A percentile compares a stretch with the other conserved stretches of the same genome.
These are phyloP conservation scores for Crithidia mellificae DNA, from an alignment of 208 protist genomes.

Conservation along the genomic window DNA sequence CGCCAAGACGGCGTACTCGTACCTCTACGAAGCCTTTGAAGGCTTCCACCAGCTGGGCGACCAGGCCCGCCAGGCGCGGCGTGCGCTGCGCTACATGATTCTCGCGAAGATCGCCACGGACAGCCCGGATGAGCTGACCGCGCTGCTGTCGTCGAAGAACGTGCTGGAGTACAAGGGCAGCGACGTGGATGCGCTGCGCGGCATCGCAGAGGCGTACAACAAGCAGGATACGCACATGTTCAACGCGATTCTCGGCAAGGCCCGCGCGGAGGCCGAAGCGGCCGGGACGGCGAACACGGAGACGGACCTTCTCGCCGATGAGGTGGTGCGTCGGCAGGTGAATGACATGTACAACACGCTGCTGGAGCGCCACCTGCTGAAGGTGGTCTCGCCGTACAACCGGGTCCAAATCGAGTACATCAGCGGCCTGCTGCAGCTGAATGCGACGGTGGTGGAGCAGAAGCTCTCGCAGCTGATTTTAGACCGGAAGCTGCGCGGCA, in stretches of 20 bases:
- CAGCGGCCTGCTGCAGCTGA: slow-evolving; percentile 89
- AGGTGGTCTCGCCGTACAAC: slow-evolving; percentile 97
- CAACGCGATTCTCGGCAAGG: slow-evolving; percentile 71
- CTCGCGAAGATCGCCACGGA: slow-evolving; percentile 94
- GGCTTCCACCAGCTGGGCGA: slow-evolving; percentile 92
- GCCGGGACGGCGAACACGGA: slow-evolving; percentile 26
- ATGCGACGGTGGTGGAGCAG: slow-evolving; percentile 70
- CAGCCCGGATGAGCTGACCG: slow-evolving; percentile 70
- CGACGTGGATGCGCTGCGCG: slow-evolving; percentile 93
- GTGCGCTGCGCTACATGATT: slow-evolving; percentile 98
- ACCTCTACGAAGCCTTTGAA: slow-evolving; percentile 99
- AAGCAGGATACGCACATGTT: slow-evolving; percentile 95
- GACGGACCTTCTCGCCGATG: slow-evolving; percentile 75
- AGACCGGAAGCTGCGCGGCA: slow-evolving; percentile 96
- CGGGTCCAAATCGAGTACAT: slow-evolving; percentile 96
- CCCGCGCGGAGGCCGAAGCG: slow-evolving; percentile 18
- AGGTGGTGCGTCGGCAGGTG: slow-evolving; percentile 92
- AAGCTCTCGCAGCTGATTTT: slow-evolving; percentile 98
- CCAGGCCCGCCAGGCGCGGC: slow-evolving; percentile 78
- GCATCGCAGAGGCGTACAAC: slow-evolving; percentile 93
- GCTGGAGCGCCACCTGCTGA: slow-evolving; percentile 95
- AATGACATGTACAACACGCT: slow-evolving; percentile 95
- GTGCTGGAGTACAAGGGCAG: slow-evolving; percentile 93
- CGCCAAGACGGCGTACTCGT: slow-evolving; percentile 98
- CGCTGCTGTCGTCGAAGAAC: slow-evolving; percentile 81